Evolutionary conservation across 1,284 basidiomycete species (phyloP), one percentile per base, ranked within the genome.

Genomic region (Ceratobasidium sp.): DNA sequence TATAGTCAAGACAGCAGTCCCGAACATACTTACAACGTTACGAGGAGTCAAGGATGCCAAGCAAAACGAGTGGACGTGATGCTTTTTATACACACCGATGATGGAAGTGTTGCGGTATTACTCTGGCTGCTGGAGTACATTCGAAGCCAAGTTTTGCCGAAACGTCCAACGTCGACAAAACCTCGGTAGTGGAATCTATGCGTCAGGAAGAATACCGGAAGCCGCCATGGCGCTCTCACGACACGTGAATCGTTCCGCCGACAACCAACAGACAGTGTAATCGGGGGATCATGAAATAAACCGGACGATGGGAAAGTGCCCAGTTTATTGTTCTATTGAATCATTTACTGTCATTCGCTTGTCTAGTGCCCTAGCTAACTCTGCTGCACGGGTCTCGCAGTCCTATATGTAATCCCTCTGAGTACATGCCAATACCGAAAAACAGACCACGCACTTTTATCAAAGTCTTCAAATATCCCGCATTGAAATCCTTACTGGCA

Each of bases 401-500:
- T 67, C 69, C 69, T 70, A 34, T 25, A 42, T 50, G 4, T n/a
- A 35, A 53, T n/a, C 35, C 7, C 35, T 8, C 17, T 29, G 13
- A 29, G 6, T n/a, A 17, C 22, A n/a, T 17, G 7, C 13, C 22
- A 29, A 31, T 29, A 7, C 31, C 6, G 40, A 53, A 34, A 15
- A 54, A 29, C 6, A 12, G 6, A 38, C 17, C 29, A 47, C 76
- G 12, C 72, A 89, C 90, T 77, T 84, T 79, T 54, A 90, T 73
- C 1, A 89, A 79, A 0, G 78, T 77, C 69, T 82, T 82, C 13
- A 90, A 73, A 56, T 84, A 80, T 1, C 75, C 56, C 5, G 82
- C 72, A 1, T 80, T 78, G 22, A 87, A 74, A 64, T 88, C 86
- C 3, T 84, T 86, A 1, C 82, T 75, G 0, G 90, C 90, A 2